Base-by-base conservation (phyloP, 345 rosid species). In the Pugionium dolabratum region DNA sequence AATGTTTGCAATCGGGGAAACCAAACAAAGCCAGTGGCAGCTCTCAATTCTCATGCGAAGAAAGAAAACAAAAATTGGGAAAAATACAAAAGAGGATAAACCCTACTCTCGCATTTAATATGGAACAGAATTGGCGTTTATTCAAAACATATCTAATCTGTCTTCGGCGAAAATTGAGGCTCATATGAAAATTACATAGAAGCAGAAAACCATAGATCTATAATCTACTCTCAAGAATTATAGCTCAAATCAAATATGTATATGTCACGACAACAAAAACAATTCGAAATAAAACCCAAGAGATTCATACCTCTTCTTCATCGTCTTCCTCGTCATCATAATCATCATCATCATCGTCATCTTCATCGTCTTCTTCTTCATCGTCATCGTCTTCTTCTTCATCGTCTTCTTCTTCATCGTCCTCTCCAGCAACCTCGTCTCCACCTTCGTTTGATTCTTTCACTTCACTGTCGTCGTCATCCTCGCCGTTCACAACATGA, bases 351-450 rank as follows among this genome's bases (percentile, higher is more conserved):
- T 69, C 87, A 0, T 62, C 85, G 0, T 46, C 88, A 0, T 62
- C 89, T 0, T 59, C 92, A 0, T 64, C 85, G 0, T 74, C 84
- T 0, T 79, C 85, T 0, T 66, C 86, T 0, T 75, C 89, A 1
- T 81, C 84, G 0, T 82, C 91, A 0, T 83, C 89, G 1, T 83
- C 90, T 43, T 80, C 84, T 45, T 73, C 83, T n/a, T n/a, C n/a
- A n/a, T n/a, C n/a, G n/a, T n/a, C n/a, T n/a, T n/a, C n/a, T n/a
- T n/a, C n/a, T 1, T 78, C 86, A 0, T 79, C 89, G 0, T 75
- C 91, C 0, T 58, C 88, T 0, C 75, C 88, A 1, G 76, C 75
- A 4, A 26, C 83, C 0, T 75, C 83, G 0, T 75, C 86, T 0
- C 56, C 84, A 0, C 54, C 85, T 0, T 79, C 85, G 1, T 70